Evolutionary conservation across 495 filamentous ascomycete genomes (phyloP), one percentile per base, ranked within the genome.

Genomic region (Penicillium turbatum): DNA sequence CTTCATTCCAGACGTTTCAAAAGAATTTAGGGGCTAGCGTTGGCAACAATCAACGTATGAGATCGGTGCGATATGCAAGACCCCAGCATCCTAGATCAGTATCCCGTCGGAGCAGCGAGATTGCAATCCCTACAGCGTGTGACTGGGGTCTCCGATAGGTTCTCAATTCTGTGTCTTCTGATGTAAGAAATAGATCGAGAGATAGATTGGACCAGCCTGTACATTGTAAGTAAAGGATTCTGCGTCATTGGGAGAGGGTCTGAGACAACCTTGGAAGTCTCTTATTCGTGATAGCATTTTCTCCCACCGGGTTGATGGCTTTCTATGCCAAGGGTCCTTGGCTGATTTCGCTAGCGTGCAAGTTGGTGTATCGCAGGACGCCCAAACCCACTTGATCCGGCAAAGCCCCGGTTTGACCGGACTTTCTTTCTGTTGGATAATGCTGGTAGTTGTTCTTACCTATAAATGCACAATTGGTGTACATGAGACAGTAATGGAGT

Each of bases 291-390:
- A 27, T 34, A 6, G 2, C 3, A 19, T 34, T 19, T 10, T 24
- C 21, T 2, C 2, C n/a, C 21, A 24, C 21, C 17, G 44, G 29
- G 30, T 31, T 39, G 15, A 17, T 17, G 17, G 37, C 19, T 30
- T 44, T 30, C n/a, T n/a, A 27, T 2, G 45, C 45, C 45, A 48
- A 37, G 46, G 34, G 19, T 24, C 34, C 34, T 39, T 38, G 47
- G 47, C 47, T 30, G 47, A 49, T 31, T 49, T 13, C 32, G 15
- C 15, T 49, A 49, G 47, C 35, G 47, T 36, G 34, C 44, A 21
- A 26, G 24, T 36, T 13, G 35, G 35, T 39, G 34, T 39, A 49
- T 39, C 26, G 47, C 34, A 32, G 11, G 13, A 9, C 30, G 19
- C 17, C 11, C 2, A 21, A 19, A 39, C 19, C 47, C 47, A 49